Conservation (phyloP, 768 basidiomycete species). For the Suillus subaureus region DNA sequence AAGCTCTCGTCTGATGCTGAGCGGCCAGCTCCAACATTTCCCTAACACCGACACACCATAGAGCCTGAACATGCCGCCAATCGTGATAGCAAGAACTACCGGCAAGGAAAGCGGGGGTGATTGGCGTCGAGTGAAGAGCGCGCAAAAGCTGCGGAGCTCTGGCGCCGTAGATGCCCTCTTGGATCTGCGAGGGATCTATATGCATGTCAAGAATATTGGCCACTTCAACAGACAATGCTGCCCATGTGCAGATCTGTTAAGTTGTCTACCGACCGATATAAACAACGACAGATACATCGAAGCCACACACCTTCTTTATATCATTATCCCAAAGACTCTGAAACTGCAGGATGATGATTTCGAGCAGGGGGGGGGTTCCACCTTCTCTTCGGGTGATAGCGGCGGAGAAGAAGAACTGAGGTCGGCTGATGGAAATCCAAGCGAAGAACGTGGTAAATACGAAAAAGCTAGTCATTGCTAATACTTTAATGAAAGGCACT, state of each 20-base stretch:
- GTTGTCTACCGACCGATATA: neutral
- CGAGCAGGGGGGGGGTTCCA: neutral
- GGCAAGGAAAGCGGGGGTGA: conserved; percentile 17
- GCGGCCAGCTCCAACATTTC: conserved; percentile 28
- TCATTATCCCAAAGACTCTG: neutral
- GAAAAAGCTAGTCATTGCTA: no score
- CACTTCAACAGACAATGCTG: conserved; percentile 23
- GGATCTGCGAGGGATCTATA: neutral
- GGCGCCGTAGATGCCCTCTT: neutral
- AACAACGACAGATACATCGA: neutral
- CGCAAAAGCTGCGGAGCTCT: neutral
- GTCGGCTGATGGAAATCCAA: no score
- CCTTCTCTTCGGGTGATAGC: conserved; percentile 38
- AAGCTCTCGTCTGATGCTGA: conserved; percentile 28
- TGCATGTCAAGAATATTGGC: neutral
- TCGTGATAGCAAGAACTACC: conserved; percentile 19
- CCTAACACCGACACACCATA: conserved; percentile 27
- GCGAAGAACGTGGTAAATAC: no score
- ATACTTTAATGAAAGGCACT: no score
- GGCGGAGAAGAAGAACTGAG: conserved; percentile 46
- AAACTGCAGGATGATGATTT: neutral
- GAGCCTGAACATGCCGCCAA: conserved; percentile 25
- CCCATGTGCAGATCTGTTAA: conserved; percentile 24
- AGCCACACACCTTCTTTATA: neutral
- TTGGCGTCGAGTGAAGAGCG: neutral